Conservation (phyloP, 768 basidiomycete species). For the Boletus patriciae region DNA sequence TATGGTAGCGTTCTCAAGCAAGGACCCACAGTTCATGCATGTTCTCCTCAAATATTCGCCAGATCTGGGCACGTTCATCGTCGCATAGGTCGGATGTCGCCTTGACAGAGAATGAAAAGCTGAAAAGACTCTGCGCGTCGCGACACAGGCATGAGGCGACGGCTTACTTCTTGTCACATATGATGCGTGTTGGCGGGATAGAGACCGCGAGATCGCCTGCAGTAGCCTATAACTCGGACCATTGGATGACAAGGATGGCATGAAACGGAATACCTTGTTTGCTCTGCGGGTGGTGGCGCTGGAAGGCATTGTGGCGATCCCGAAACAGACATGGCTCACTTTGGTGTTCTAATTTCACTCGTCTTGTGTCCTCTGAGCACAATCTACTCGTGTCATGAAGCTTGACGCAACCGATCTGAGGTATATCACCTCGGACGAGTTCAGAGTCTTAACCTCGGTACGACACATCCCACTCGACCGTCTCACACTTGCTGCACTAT, state of each 20-base stretch:
- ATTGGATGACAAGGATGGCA: background rate
- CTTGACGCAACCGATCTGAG: constrained; percentile 92
- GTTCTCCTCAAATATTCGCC: constrained; percentile 53
- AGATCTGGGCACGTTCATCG: constrained; percentile 45
- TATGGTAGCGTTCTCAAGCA: background rate
- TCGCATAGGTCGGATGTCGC: constrained; percentile 36
- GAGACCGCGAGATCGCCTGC: constrained; percentile 20
- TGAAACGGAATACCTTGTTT: constrained; percentile 34
- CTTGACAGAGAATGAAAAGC: constrained; percentile 26
- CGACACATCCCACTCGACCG: constrained; percentile 1
- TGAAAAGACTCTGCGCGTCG: background rate
- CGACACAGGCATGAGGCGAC: background rate
- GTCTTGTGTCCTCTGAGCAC: background rate
- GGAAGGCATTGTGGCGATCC: constrained; percentile 13
- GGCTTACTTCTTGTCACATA: constrained; percentile 19
- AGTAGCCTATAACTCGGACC: constrained; percentile 21
- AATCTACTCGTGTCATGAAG: constrained; percentile 58
- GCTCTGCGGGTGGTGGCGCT: constrained; percentile 29
- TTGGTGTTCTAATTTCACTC: constrained; percentile 7
- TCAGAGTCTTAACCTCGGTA: constrained; percentile 94
- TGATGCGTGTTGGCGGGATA: constrained; percentile 9
- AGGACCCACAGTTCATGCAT: constrained; percentile 48
- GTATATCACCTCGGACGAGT: constrained; percentile 91
- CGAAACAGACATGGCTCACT: background rate
- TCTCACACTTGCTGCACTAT: constrained; percentile 5